phyloP scores from a whole-genome alignment of 2,329 filamentous ascomycete genomes.

The Penicillium sumatraense region DNA sequence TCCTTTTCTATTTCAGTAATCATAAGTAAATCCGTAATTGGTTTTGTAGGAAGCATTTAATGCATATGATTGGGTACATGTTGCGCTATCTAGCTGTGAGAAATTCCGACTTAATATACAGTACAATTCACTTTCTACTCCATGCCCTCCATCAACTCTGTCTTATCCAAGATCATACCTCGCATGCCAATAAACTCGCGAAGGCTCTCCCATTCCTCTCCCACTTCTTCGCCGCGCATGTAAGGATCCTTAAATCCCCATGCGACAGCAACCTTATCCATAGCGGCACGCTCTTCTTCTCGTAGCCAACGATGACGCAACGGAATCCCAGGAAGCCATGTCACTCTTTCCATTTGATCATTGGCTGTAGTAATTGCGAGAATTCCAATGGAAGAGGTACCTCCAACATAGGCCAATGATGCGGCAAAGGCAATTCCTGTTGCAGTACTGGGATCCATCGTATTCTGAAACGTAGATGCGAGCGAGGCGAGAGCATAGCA shows the following conservation, averaged over 20 bases:
- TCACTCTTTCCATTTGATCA: slow-evolving; percentile 93
- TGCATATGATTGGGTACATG: not conserved
- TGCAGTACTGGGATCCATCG: slow-evolving; percentile 76
- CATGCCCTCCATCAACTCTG: slow-evolving; percentile 94
- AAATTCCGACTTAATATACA: too few species aligned
- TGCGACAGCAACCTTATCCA: slow-evolving; percentile 82
- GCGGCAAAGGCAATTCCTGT: slow-evolving; percentile 80
- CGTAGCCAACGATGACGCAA: slow-evolving; percentile 81
- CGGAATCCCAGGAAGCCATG: slow-evolving; percentile 83
- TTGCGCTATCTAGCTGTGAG: too few species aligned
- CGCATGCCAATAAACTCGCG: slow-evolving; percentile 80
- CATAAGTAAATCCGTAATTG: not conserved
- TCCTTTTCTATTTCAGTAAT: not conserved
- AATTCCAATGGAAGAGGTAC: slow-evolving; percentile 79
- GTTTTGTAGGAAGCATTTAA: not conserved
- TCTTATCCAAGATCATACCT: slow-evolving; percentile 87
- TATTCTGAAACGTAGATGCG: slow-evolving; percentile 68
- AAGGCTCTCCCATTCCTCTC: slow-evolving; percentile 84
- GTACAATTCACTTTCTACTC: slow-evolving; percentile 62
- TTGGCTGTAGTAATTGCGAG: slow-evolving; percentile 86
- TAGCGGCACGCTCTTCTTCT: slow-evolving; percentile 85
- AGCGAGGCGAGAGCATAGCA: slow-evolving; percentile 72
- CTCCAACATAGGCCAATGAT: slow-evolving; percentile 80
- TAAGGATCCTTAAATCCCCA: slow-evolving; percentile 89
- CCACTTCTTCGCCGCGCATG: slow-evolving; percentile 86